A percentile compares a stretch with the other conserved stretches of the same genome.
These are phyloP conservation scores for Coniochaeta pulveracea DNA, from an alignment of 2,329 filamentous ascomycete genomes.

Conservation along the genomic window DNA sequence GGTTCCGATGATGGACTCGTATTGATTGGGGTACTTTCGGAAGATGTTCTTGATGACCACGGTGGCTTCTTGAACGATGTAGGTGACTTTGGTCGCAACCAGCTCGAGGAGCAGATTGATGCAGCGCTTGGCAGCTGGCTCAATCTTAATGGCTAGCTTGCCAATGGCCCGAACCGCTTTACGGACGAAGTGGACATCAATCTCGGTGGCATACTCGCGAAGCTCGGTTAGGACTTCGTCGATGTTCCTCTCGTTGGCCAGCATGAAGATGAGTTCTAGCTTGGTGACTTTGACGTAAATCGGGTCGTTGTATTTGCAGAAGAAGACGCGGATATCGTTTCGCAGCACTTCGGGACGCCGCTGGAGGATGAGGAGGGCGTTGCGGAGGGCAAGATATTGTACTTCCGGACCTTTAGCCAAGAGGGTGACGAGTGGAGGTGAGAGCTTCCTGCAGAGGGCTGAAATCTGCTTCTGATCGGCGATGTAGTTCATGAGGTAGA, in stretches of 20 bases:
- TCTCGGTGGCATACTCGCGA: slow-evolving; percentile 94
- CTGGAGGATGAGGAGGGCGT: slow-evolving; percentile 88
- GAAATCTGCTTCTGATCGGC: slow-evolving; percentile 81
- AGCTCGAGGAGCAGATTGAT: slow-evolving; percentile 89
- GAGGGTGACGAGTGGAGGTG: slow-evolving; percentile 86
- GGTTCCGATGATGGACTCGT: slow-evolving; percentile 93
- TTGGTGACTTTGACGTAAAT: slow-evolving; percentile 99
- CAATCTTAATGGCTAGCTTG: slow-evolving; percentile 97
- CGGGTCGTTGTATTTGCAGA: slow-evolving; percentile 99
- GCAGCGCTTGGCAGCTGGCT: slow-evolving; percentile 79
- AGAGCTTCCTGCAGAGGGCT: slow-evolving; percentile 80
- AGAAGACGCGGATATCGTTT: slow-evolving; percentile 97
- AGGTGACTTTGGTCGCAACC: slow-evolving; percentile 95
- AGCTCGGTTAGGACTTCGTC: slow-evolving; percentile 89
- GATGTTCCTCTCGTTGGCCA: slow-evolving; percentile 91
- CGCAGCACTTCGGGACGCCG: slow-evolving; percentile 83
- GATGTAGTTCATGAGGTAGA: slow-evolving; percentile 99
- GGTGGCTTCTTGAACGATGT: slow-evolving; percentile 97
- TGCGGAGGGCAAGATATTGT: slow-evolving; percentile 91
- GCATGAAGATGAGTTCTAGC: slow-evolving; percentile 96
- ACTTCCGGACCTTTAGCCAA: slow-evolving; percentile 95
- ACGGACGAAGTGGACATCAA: slow-evolving; percentile 96
- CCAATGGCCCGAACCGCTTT: slow-evolving; percentile 96
- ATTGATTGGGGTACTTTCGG: slow-evolving; percentile 97
- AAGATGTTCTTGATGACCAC: slow-evolving; percentile 99